phyloP scores from a whole-genome alignment of 2,329 filamentous ascomycete species.

The Fonsecaea pedrosoi region DNA sequence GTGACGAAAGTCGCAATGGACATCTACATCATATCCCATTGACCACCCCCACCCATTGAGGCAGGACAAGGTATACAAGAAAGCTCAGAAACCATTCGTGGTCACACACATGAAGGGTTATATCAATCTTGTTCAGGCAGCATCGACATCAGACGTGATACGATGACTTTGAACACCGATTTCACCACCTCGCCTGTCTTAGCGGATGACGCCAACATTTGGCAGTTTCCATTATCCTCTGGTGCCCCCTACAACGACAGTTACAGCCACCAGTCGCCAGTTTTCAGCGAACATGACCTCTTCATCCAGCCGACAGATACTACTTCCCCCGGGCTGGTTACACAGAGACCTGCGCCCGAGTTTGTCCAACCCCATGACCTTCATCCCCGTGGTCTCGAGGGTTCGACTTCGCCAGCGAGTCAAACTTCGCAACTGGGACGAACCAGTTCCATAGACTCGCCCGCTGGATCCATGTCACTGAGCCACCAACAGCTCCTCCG shows the following conservation, averaged over 20 bases:
- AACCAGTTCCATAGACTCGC: constrained; percentile 17
- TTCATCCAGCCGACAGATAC: neutral
- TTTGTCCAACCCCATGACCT: constrained; percentile 28
- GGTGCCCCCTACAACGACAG: neutral
- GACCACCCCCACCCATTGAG: neutral
- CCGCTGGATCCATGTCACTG: constrained; percentile 5
- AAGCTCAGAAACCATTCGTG: constrained; percentile 2
- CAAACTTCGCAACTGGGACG: constrained; percentile 3
- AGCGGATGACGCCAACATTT: constrained; percentile 2
- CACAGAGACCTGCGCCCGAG: constrained; percentile 2
- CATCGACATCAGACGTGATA: neutral
- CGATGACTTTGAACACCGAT: constrained; percentile 8
- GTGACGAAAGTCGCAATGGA: constrained; percentile 7
- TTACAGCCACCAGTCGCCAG: neutral
- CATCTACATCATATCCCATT: neutral
- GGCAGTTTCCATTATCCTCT: constrained; percentile 9
- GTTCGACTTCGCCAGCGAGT: constrained; percentile 9
- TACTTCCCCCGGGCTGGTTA: neutral
- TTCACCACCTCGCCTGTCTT: neutral
- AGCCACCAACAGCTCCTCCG: constrained; percentile 24
- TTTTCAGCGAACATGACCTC: neutral
- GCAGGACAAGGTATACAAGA: constrained; percentile 6
- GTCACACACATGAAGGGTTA: constrained; percentile 1
- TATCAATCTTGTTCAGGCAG: neutral
- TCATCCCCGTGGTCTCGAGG: constrained; percentile 2